A percentile compares a stretch with the other conserved stretches of the same genome.
Conservation (phyloP, 2,329 filamentous ascomycete genomes). For the Cadophora sp. region DNA sequence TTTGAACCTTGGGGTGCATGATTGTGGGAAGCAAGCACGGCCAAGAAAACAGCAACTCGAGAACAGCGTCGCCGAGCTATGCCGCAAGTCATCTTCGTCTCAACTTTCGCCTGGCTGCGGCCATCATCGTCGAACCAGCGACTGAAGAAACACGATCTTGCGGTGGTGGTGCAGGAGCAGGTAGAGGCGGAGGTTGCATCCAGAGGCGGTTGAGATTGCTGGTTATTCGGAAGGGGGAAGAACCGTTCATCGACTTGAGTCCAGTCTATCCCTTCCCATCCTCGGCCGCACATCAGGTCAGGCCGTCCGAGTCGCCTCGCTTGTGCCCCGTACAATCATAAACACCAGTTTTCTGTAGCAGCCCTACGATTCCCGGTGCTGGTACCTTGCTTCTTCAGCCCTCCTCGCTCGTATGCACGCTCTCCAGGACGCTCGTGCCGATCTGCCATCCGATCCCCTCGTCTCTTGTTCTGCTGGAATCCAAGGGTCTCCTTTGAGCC, state of each 20-base stretch:
- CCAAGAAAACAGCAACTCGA: conserved; percentile 11
- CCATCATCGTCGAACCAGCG: conserved; percentile 22
- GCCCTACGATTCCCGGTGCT: conserved; percentile 2
- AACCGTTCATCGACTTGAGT: conserved; percentile 25
- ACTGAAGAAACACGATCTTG: conserved; percentile 27
- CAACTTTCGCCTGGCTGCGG: conserved; percentile 12
- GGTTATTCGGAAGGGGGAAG: conserved; percentile 33
- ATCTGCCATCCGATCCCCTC: conserved; percentile 20
- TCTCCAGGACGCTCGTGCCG: conserved; percentile 14
- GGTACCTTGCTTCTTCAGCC: neutral
- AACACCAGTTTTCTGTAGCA: conserved; percentile 18
- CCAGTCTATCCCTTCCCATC: no score
- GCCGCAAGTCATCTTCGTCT: conserved; percentile 25
- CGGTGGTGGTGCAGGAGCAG: conserved; percentile 3
- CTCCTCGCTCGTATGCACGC: neutral
- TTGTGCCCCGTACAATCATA: conserved; percentile 6
- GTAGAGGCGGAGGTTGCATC: no score
- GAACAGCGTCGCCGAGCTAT: conserved; percentile 14
- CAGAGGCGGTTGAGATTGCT: conserved; percentile 30
- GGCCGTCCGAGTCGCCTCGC: conserved; percentile 3
- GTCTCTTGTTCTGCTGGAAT: conserved; percentile 12
- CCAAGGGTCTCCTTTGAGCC: conserved; percentile 24
- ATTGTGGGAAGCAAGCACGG: conserved; percentile 24
- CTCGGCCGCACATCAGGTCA: neutral
- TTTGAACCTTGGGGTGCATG: conserved; percentile 26